phyloP scores from a whole-genome alignment of 1,284 basidiomycete genomes.

The Malassezia restricta region DNA sequence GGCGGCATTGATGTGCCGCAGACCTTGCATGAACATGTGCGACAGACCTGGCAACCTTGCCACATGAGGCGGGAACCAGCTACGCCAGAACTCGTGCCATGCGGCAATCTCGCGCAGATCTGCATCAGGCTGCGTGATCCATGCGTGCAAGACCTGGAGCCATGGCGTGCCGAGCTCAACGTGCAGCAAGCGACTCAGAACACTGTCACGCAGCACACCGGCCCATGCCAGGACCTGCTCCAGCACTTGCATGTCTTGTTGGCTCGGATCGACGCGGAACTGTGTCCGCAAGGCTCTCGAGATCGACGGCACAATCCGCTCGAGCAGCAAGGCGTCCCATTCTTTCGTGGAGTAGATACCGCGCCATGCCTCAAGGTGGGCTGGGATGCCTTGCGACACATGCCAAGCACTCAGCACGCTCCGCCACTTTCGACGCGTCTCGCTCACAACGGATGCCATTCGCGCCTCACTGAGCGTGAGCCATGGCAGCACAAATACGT shows the following conservation, averaged over 20 bases:
- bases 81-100: constrained; percentile 80
- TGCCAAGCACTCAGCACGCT: constrained; percentile 65
- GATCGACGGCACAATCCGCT: constrained; percentile 79
- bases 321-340: constrained; percentile 63
- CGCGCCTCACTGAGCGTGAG: constrained; percentile 67
- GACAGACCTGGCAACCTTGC: constrained; percentile 54
- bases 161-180: constrained; percentile 91
- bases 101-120: constrained; percentile 79
- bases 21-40: constrained; percentile 67
- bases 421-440: constrained; percentile 73
- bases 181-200: constrained; percentile 48
- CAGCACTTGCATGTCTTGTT: constrained; percentile 63
- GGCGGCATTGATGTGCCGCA: constrained; percentile 85
- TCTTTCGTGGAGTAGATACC: constrained; percentile 14
- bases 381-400: constrained; percentile 11
- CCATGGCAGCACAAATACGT: constrained; percentile 87
- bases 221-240: constrained; percentile 68
- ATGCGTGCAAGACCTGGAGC: constrained; percentile 77
- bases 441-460: constrained; percentile 65
- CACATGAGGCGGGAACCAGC: constrained; percentile 54
- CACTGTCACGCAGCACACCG: constrained; percentile 54
- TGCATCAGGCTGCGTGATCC: constrained; percentile 71
- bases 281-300: constrained; percentile 65
- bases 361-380: constrained; percentile 23
- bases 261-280: constrained; percentile 73